Percentiles rank a stretch among this genome's conserved stretches.
phyloP scores from a whole-genome alignment of 2,329 filamentous ascomycete species.

The Exophiala sideris region DNA sequence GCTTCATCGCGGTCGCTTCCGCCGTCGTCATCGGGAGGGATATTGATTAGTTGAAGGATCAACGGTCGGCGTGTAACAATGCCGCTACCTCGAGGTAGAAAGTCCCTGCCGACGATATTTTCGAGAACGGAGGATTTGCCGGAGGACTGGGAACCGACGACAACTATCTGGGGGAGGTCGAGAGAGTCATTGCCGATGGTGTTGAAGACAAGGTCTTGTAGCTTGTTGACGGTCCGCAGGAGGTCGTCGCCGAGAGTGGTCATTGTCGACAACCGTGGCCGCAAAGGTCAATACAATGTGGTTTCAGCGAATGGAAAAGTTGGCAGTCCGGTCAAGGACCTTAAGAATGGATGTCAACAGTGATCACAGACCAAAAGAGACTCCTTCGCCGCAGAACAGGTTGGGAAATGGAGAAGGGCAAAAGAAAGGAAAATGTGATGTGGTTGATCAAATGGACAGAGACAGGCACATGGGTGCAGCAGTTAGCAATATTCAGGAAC shows the following conservation, averaged over 20 bases:
- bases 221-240: slow-evolving; percentile 92
- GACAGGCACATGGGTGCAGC: slow-evolving; percentile 20
- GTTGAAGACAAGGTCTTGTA: slow-evolving; percentile 98
- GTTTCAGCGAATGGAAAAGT: slow-evolving; percentile 13
- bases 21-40: slow-evolving; percentile 61
- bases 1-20: slow-evolving; percentile 61
- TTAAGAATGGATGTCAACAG: neutral
- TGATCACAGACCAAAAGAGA: neutral
- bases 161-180: slow-evolving; percentile 96
- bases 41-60: slow-evolving; percentile 97
- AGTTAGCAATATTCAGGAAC: no score
- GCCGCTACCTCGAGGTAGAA: slow-evolving; percentile 90
- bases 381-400: neutral
- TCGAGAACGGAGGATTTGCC: slow-evolving; percentile 98
- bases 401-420: neutral
- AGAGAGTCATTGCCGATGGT: slow-evolving; percentile 98
- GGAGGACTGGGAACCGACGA: slow-evolving; percentile 96
- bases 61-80: slow-evolving; percentile 93
- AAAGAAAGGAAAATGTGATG: slow-evolving; percentile 1
- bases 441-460: slow-evolving; percentile 12
- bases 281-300: slow-evolving; percentile 1
- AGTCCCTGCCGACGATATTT: slow-evolving; percentile 97
- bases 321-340: slow-evolving; percentile 7
- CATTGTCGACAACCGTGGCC: slow-evolving; percentile 53
- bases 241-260: slow-evolving; percentile 93